These are phyloP conservation scores for Mycena sanguinolenta DNA, from an alignment of 768 basidiomycete species.

Conservation along the genomic window DNA sequence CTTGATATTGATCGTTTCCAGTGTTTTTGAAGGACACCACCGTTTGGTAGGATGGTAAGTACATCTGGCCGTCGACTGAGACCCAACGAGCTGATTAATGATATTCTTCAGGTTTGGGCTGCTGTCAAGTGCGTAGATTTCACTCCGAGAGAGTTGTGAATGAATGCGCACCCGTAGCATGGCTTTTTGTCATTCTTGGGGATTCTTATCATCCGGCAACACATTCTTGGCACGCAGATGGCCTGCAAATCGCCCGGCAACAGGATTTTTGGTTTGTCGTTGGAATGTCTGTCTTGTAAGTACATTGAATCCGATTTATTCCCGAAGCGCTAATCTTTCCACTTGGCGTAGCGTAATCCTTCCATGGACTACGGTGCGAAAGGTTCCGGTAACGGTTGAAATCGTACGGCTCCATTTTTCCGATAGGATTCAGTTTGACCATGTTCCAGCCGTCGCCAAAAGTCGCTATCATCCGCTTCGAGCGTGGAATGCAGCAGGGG, in stretches of 20 bases:
- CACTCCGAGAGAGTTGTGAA: not conserved
- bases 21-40: constrained; percentile 86
- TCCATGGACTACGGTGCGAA: constrained; percentile 83
- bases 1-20: constrained; percentile 41
- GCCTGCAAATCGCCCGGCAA: constrained; percentile 69
- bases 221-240: constrained; percentile 69
- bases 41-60: constrained; percentile 84
- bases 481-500: constrained; percentile 90
- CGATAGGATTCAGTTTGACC: constrained; percentile 6
- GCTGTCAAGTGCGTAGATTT: constrained; percentile 59
- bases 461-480: constrained; percentile 82
- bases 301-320: constrained; percentile 34
- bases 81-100: constrained; percentile 21
- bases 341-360: constrained; percentile 65
- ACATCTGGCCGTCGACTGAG: not conserved
- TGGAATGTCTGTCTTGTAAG: constrained; percentile 82
- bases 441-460: constrained; percentile 79
- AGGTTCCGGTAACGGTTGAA: constrained; percentile 83
- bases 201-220: not conserved
- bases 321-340: constrained; percentile 20
- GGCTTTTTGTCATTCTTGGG: constrained; percentile 81
- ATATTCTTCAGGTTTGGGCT: constrained; percentile 57
- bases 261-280: constrained; percentile 87
- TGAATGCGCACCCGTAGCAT: constrained; percentile 50
- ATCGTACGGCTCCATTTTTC: constrained; percentile 61